phyloP scores from a whole-genome alignment of 1,139 yeast species.

The Kazachstania sp. region DNA sequence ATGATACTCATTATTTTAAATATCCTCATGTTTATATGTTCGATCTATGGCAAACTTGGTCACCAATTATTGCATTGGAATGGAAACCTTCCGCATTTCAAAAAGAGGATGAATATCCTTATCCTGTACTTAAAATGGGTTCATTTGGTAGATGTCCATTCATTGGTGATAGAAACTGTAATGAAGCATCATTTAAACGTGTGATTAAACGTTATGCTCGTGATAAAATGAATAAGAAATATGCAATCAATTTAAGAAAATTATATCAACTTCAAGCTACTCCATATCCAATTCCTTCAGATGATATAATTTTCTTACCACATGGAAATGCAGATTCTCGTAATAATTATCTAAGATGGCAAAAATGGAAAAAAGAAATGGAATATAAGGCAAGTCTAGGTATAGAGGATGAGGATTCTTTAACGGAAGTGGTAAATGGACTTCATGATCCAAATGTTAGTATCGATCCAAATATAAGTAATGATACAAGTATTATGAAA shows the following conservation, averaged over 20 bases:
- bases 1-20: conserved; percentile 75
- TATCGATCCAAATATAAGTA: too few relatives aligned
- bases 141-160: conserved; percentile 70
- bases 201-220: conserved; percentile 27
- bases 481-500: too few relatives aligned
- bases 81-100: conserved; percentile 42
- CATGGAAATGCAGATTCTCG: conserved; percentile 20
- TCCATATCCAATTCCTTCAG: conserved; percentile 13
- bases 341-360: conserved; percentile 16
- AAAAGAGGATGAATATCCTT: conserved; percentile 31
- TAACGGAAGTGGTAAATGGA: too few relatives aligned
- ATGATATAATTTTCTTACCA: conserved; percentile 16
- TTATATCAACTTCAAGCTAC: conserved; percentile 26
- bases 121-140: conserved; percentile 39
- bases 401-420: neutral
- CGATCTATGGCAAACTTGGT: conserved; percentile 67
- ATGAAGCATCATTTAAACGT: conserved; percentile 25
- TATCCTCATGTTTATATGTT: conserved; percentile 70
- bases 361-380: neutral
- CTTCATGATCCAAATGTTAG: too few relatives aligned
- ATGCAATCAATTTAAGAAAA: conserved; percentile 26
- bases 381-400: neutral
- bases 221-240: conserved; percentile 26
- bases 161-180: conserved; percentile 38
- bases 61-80: conserved; percentile 79